Evolutionary conservation across 169 alveolate genomes (phyloP).

Genomic region (Cardiosporidium cionae): DNA sequence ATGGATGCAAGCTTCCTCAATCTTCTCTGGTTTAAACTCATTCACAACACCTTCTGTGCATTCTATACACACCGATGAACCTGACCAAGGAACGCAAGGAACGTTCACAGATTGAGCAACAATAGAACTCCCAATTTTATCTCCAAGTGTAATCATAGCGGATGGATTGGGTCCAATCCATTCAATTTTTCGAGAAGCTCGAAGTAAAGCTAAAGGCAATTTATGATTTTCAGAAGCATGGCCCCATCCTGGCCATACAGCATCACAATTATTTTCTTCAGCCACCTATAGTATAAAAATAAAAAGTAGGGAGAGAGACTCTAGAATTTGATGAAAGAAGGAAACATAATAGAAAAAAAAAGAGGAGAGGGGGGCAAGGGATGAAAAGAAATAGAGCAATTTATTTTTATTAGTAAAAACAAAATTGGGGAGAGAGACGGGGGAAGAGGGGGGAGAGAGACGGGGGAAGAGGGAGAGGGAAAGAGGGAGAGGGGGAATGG

Average conservation of each 20-base stretch:
- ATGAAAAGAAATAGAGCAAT: background rate
- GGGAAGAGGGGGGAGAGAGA: background rate
- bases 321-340: background rate
- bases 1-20: background rate
- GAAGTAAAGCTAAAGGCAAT: constrained; percentile 57
- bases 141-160: constrained; percentile 84
- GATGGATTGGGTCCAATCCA: constrained; percentile 82
- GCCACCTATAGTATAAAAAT: constrained; percentile 4
- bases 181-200: constrained; percentile 40
- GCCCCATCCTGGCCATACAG: constrained; percentile 96
- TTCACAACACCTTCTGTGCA: background rate
- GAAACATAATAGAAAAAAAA: background rate
- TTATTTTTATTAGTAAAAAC: no score
- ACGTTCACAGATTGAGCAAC: constrained; percentile 84
- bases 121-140: constrained; percentile 80
- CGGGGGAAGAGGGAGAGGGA: background rate
- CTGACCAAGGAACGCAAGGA: constrained; percentile 82
- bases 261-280: constrained; percentile 46
- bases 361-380: background rate
- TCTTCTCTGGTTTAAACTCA: background rate
- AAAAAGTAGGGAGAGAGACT: background rate
- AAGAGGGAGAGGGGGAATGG: background rate
- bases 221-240: constrained; percentile 83
- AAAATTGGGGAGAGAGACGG: constrained; percentile 1
- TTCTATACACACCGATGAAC: constrained; percentile 46